Conservation (phyloP, 805 yeast species). For the Scheffersomyces coipomensis region DNA sequence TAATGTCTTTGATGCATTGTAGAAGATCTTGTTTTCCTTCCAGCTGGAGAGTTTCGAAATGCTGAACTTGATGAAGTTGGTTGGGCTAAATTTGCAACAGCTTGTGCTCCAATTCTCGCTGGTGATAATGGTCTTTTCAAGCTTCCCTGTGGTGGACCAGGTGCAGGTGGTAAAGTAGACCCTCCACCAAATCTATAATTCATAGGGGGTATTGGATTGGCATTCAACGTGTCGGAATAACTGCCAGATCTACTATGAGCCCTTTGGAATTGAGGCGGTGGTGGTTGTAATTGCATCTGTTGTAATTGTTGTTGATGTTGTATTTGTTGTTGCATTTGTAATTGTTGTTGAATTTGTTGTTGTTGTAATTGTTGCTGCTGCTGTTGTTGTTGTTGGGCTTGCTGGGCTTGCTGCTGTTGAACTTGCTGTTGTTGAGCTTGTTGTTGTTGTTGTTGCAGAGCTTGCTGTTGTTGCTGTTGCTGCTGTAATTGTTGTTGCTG, state of each 20-base stretch:
- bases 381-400: constrained; percentile 11
- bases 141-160: background rate
- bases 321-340: constrained; percentile 1
- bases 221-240: constrained; percentile 20
- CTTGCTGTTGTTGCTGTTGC: constrained; percentile 1
- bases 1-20: constrained; percentile 38
- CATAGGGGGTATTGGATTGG: constrained; percentile 31
- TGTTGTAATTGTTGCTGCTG: constrained; percentile 4
- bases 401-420: constrained; percentile 10
- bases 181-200: constrained; percentile 37
- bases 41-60: constrained; percentile 8
- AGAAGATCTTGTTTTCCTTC: constrained; percentile 10
- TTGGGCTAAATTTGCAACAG: constrained; percentile 51
- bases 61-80: constrained; percentile 23
- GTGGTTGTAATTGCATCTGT: constrained; percentile 7
- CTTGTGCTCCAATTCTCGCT: constrained; percentile 70
- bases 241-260: background rate
- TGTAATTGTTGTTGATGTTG: constrained; percentile 7
- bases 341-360: constrained; percentile 1
- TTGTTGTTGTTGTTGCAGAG: constrained; percentile 5
- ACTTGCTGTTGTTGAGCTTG: constrained; percentile 6
- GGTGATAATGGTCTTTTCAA: constrained; percentile 54
- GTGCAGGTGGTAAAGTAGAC: constrained; percentile 8
- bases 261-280: constrained; percentile 6
- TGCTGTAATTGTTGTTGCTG: constrained; percentile 6